These are phyloP conservation scores for Ceratocystis alfenasii DNA, from an alignment of 2,329 filamentous ascomycete genomes.

Conservation along the genomic window DNA sequence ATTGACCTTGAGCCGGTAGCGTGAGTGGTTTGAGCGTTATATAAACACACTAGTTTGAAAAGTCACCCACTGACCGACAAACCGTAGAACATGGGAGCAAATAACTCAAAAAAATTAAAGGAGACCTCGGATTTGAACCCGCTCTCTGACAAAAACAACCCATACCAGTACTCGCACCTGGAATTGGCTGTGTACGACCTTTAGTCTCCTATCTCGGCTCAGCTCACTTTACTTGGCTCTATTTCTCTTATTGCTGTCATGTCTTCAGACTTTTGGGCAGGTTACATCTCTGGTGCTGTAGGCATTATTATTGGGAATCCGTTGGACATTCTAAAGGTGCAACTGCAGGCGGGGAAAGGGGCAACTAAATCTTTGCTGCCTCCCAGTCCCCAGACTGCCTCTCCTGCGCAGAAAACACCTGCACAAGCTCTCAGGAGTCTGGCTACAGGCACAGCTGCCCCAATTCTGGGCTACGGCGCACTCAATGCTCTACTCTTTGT, in stretches of 20 bases:
- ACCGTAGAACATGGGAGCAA: too few species aligned
- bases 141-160: too few species aligned
- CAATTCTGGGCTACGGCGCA: constrained; percentile 78
- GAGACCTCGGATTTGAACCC: too few species aligned
- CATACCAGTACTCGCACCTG: too few species aligned
- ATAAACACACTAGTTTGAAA: neutral
- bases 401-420: neutral
- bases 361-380: constrained; percentile 17
- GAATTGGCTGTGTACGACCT: neutral
- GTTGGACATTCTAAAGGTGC: constrained; percentile 52
- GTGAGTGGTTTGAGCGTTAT: neutral
- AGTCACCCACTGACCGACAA: neutral
- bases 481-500: constrained; percentile 85
- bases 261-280: constrained; percentile 88
- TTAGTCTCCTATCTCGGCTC: neutral
- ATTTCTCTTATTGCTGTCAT: constrained; percentile 29
- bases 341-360: constrained; percentile 51
- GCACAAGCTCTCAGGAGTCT: constrained; percentile 28
- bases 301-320: constrained; percentile 86
- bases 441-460: constrained; percentile 62
- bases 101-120: too few species aligned
- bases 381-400: neutral
- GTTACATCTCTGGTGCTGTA: constrained; percentile 74
- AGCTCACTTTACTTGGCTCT: neutral
- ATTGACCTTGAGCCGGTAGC: neutral